phyloP scores from a whole-genome alignment of 2,329 filamentous ascomycete genomes.

The Diaporthe sp. region DNA sequence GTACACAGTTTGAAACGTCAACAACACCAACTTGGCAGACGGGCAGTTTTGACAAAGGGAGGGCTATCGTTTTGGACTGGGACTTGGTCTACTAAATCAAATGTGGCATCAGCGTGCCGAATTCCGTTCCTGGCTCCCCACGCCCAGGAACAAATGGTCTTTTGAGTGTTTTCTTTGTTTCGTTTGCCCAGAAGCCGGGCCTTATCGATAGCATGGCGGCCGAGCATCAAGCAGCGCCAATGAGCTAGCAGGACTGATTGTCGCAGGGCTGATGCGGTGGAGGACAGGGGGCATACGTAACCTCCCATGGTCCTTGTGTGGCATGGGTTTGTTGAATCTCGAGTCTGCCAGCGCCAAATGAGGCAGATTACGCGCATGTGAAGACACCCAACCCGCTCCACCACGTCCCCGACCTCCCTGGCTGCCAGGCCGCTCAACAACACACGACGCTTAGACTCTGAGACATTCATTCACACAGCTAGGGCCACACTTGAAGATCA shows the following conservation, averaged over 20 bases:
- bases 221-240: neutral
- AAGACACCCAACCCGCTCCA: conserved; percentile 24
- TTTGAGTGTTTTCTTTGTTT: neutral
- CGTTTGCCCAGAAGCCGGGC: conserved; percentile 1
- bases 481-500: neutral
- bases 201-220: conserved; percentile 17
- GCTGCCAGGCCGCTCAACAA: neutral
- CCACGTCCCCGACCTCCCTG: conserved; percentile 4
- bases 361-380: conserved; percentile 31
- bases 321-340: conserved; percentile 18
- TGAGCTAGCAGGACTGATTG: neutral
- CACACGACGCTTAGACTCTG: neutral
- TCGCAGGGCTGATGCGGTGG: conserved; percentile 20
- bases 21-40: neutral
- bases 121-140: neutral
- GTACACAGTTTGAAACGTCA: neutral
- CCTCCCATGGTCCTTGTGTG: neutral
- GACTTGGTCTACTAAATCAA: neutral
- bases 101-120: neutral
- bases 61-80: neutral
- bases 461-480: neutral
- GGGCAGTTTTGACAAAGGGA: neutral
- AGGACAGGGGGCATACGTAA: conserved; percentile 6
- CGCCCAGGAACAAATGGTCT: neutral
- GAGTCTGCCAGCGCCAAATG: neutral